Evolutionary conservation across 768 basidiomycete species (phyloP).

Genomic region (Leccinum boreale): DNA sequence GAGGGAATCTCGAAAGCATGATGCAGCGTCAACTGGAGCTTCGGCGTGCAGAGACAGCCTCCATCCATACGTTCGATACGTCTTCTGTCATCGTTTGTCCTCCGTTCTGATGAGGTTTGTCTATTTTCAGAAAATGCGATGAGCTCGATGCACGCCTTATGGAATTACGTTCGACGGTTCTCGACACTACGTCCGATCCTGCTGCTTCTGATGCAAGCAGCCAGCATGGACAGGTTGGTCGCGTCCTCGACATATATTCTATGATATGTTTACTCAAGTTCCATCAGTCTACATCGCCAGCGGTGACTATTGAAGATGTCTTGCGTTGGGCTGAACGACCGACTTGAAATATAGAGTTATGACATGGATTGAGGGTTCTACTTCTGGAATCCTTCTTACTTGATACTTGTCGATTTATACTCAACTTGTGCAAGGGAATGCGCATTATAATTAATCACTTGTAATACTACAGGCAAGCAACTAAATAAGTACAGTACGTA

Average conservation of each 20-base stretch:
- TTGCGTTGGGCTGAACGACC: constrained; percentile 58
- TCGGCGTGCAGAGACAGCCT: constrained; percentile 65
- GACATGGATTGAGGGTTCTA: too few species aligned
- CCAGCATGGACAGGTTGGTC: constrained; percentile 20
- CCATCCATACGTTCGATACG: constrained; percentile 60
- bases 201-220: background rate
- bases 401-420: too few species aligned
- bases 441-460: too few species aligned
- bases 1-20: constrained; percentile 78
- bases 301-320: constrained; percentile 38
- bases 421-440: too few species aligned
- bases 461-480: too few species aligned
- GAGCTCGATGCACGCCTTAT: constrained; percentile 59
- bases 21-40: constrained; percentile 77
- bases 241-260: background rate
- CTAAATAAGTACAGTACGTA: too few species aligned
- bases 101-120: background rate
- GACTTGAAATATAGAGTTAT: constrained; percentile 8
- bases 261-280: background rate
- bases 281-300: constrained; percentile 8
- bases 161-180: constrained; percentile 41
- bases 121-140: constrained; percentile 61
- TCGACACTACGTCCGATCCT: constrained; percentile 11
- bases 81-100: background rate
- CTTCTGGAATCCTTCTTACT: too few species aligned